These are phyloP conservation scores for Pyronema omphalodes DNA, from an alignment of 495 filamentous ascomycete genomes.

Conservation along the genomic window DNA sequence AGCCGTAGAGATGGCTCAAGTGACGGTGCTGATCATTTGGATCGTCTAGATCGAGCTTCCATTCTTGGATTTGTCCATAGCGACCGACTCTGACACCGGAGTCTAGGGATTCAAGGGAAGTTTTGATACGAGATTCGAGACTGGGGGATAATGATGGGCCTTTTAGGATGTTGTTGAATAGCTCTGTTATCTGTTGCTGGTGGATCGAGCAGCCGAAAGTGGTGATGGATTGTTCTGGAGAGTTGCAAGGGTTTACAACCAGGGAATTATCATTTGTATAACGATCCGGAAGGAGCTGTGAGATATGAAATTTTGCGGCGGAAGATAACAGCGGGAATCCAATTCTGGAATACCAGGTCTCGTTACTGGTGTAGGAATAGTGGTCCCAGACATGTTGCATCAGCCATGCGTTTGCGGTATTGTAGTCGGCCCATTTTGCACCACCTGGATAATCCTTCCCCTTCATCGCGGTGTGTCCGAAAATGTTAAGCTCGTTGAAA, in stretches of 20 bases:
- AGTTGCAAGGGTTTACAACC: conserved; percentile 35
- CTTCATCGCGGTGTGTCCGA: conserved; percentile 34
- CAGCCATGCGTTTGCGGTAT: conserved; percentile 32
- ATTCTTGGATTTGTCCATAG: conserved; percentile 35
- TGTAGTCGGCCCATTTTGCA: conserved; percentile 28
- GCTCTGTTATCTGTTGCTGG: conserved; percentile 32
- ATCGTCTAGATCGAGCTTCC: conserved; percentile 32
- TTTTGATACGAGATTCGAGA: conserved; percentile 18
- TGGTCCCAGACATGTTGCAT: conserved; percentile 34
- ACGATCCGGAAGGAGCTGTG: conserved; percentile 28
- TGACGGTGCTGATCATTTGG: conserved; percentile 34
- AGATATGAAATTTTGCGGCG: conserved; percentile 32
- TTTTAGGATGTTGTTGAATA: conserved; percentile 29
- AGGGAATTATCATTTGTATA: conserved; percentile 34
- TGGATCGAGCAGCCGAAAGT: conserved; percentile 35
- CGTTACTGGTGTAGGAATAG: conserved; percentile 31
- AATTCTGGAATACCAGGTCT: conserved; percentile 25
- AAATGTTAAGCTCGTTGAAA: conserved; percentile 33
- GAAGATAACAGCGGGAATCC: conserved; percentile 35
- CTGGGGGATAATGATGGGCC: conserved; percentile 12
- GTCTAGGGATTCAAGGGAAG: conserved; percentile 26
- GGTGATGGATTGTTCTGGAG: conserved; percentile 34
- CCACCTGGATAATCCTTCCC: conserved; percentile 9
- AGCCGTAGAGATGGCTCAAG: conserved; percentile 34
- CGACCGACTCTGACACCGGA: conserved; percentile 31